Evolutionary conservation across 2,329 filamentous ascomycete genomes (phyloP).

Genomic region (Moelleriella libera): DNA sequence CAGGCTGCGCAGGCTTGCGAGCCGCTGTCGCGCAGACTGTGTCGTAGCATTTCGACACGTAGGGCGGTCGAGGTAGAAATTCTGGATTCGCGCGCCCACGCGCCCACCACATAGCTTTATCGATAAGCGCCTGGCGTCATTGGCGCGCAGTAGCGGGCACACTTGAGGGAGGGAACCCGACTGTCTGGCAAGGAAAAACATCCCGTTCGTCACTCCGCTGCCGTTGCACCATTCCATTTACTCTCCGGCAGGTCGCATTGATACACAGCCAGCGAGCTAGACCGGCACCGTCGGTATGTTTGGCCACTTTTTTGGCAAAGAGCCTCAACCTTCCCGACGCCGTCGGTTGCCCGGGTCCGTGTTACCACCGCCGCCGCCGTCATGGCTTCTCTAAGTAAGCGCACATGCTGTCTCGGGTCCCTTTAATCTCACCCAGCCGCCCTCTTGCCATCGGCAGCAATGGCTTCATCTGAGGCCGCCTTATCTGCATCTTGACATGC

Average conservation of each 20-base stretch:
- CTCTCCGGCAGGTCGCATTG: no score
- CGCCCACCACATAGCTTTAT: not conserved
- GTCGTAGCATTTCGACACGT: no score
- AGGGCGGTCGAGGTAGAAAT: no score
- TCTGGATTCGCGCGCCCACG: no score
- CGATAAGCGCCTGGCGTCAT: not conserved
- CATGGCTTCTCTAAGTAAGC: conserved; percentile 6
- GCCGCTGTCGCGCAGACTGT: no score
- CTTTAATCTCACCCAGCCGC: not conserved
- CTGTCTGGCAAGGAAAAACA: no score
- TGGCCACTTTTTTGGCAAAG: not conserved
- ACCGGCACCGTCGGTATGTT: no score
- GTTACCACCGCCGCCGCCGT: not conserved
- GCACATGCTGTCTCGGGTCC: not conserved
- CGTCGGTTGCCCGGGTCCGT: not conserved
- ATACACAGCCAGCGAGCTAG: no score
- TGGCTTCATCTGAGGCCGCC: not conserved
- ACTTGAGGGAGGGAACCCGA: no score
- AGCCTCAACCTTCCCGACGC: not conserved
- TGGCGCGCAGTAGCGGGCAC: no score
- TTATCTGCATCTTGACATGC: no score
- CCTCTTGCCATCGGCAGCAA: not conserved
- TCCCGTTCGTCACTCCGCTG: no score
- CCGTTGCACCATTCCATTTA: not conserved
- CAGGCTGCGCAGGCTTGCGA: not conserved